Evolutionary conservation across 129 eudicot genomes (phyloP).

Genomic region (Heracleum sosnowskyi): DNA sequence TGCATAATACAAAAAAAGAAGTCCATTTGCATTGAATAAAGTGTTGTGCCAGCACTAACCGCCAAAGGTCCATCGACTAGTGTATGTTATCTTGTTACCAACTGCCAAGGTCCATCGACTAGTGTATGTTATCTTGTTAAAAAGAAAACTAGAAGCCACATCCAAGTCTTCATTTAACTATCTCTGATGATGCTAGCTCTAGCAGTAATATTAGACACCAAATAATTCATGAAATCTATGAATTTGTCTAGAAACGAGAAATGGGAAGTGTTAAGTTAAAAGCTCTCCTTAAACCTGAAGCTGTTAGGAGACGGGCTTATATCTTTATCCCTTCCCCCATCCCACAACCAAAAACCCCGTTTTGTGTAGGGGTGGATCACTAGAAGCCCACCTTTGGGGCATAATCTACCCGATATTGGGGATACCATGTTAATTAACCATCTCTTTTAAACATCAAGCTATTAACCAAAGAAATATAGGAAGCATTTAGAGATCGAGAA

Average conservation of each 20-base stretch:
- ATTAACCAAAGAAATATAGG: no score
- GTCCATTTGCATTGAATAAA: not conserved
- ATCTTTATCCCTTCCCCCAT: no score
- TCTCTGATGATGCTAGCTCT: not conserved
- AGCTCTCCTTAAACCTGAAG: no score
- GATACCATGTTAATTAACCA: no score
- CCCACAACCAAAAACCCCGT: no score
- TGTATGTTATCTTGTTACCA: not conserved
- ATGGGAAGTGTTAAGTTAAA: not conserved
- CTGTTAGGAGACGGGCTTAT: no score
- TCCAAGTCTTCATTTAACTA: not conserved
- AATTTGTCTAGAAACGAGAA: not conserved
- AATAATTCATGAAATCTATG: no score
- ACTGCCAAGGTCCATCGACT: not conserved
- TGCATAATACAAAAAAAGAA: not conserved
- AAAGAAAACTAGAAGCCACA: not conserved
- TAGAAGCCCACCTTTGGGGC: no score
- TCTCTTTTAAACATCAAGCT: no score
- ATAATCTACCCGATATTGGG: no score
- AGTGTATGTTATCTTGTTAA: not conserved
- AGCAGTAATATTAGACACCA: not conserved
- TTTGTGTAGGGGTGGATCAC: no score
- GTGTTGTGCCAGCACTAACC: not conserved
- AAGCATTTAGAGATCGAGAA: not conserved
- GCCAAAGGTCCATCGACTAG: not conserved